Base-by-base conservation (phyloP, 2,329 filamentous ascomycete species). In the Stromatinia cepivora region DNA sequence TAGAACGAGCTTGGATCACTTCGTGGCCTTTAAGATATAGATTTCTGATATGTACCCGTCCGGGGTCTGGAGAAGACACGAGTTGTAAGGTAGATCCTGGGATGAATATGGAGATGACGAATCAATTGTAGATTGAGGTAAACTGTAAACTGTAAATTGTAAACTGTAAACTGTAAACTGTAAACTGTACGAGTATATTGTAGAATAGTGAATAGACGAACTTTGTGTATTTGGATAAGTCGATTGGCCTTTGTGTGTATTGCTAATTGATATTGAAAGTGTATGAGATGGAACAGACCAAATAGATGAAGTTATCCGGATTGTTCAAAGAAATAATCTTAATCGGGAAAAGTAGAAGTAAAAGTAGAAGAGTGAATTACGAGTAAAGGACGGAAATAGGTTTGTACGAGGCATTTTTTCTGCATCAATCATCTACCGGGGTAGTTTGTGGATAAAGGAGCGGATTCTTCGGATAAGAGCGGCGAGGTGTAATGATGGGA, bases 1-100 rank as follows among this genome's bases (percentile, higher is more conserved):
- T 39, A n/a, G 42, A n/a, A 59, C 54, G 36, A 67, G 65, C 65
- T 67, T 67, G 42, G 65, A 67, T 61, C 65, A 42, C 53, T 20
- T 28, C 28, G 45, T 67, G 65, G 45, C 42, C 65, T 25, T 31
- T 31, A 28, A 25, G 28, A 39, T 46, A 46, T 46, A 10, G 22
- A 25, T 31, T 56, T 56, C n/a, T 39, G 65, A 66, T 67, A 67
- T 67, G 65, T 67, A 67, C 31, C 65, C 65, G 65, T 67, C 65
- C 31, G 65, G 65, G 65, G 65, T 67, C 65, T 61, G 65, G 65
- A 67, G 65, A 67, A 67, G 36, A n/a, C 52, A 45, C 45, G 50
- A 65, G 34, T 53, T 39, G 17, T n/a, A 39, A 34, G 28, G 42
- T 34, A 48, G 36, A 39, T 39, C 36, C 36, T 39, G 31, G 62